Conservation (phyloP, 192 early-diverging fungal genomes). For the Coemansia sp. region DNA sequence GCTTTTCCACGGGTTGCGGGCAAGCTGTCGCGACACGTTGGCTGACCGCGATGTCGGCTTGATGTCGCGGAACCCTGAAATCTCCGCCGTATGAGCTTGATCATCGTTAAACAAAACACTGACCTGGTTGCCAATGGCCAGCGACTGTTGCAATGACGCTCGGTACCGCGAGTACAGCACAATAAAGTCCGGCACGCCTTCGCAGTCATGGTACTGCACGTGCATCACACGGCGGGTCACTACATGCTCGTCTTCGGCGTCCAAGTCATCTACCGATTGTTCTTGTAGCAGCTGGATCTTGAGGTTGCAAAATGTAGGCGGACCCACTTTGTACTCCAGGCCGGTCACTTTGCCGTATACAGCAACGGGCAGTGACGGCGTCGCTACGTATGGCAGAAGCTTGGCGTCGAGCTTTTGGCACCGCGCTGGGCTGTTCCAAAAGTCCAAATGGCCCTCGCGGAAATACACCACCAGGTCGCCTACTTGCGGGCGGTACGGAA, state of each 20-base stretch:
- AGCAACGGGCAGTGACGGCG: constrained; percentile 49
- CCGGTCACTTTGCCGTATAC: constrained; percentile 61
- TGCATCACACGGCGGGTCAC: constrained; percentile 36
- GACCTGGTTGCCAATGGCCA: constrained; percentile 58
- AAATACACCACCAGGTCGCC: constrained; percentile 62
- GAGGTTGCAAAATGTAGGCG: constrained; percentile 65
- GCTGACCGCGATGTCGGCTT: constrained; percentile 46
- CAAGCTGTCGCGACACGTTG: constrained; percentile 53
- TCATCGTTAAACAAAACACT: constrained; percentile 68
- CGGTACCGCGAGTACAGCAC: constrained; percentile 65
- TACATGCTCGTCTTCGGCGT: constrained; percentile 38
- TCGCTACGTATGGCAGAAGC: constrained; percentile 49
- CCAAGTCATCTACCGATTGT: constrained; percentile 53
- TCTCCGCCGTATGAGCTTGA: constrained; percentile 56
- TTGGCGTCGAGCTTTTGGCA: constrained; percentile 46
- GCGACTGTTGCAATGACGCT: constrained; percentile 54
- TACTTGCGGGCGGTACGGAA: constrained; percentile 65
- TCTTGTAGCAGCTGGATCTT: constrained; percentile 50
- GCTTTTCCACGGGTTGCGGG: constrained; percentile 52
- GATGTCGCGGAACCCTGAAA: constrained; percentile 54
- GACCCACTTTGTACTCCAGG: constrained; percentile 66
- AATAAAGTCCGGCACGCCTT: constrained; percentile 69
- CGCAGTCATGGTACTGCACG: constrained; percentile 72
- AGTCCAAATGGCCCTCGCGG: constrained; percentile 61
- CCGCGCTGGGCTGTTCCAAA: constrained; percentile 48